Percentiles rank a stretch among this genome's conserved stretches.
phyloP scores from a whole-genome alignment of 108 stramenopile species.

The Thalassiosira profunda region DNA sequence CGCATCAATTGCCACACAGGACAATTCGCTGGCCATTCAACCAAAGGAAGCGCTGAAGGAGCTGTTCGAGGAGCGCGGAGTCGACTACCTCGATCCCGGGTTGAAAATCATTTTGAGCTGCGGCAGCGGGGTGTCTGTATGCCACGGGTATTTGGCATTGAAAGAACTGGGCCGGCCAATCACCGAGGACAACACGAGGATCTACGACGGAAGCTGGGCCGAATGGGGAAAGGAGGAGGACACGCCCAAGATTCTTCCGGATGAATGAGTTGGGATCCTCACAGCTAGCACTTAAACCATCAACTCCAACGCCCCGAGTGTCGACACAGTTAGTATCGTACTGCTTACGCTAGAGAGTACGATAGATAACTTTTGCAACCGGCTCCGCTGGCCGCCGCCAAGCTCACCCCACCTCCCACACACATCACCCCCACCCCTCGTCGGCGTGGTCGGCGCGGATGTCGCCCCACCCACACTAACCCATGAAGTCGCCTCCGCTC shows the following conservation, averaged over 20 bases:
- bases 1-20: conserved; percentile 44
- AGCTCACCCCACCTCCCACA: too few species aligned
- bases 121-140: conserved; percentile 82
- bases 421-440: too few species aligned
- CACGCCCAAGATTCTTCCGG: conserved; percentile 28
- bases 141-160: conserved; percentile 67
- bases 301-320: too few species aligned
- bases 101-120: conserved; percentile 65
- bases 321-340: too few species aligned
- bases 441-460: too few species aligned
- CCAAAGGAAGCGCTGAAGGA: conserved; percentile 52
- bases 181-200: conserved; percentile 31
- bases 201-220: conserved; percentile 85
- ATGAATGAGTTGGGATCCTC: too few species aligned
- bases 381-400: too few species aligned
- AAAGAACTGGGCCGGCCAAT: conserved; percentile 66
- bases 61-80: conserved; percentile 50
- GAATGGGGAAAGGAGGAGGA: conserved; percentile 70
- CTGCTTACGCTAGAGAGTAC: too few species aligned
- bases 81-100: conserved; percentile 46
- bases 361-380: too few species aligned
- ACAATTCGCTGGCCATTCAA: conserved; percentile 54
- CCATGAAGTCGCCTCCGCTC: too few species aligned
- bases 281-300: too few species aligned
- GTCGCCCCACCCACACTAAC: too few species aligned